A percentile compares a stretch with the other conserved stretches of the same genome.
Conservation (phyloP, 371 early-diverging fungal genomes). For the Neoconidiobolus thromboides region DNA sequence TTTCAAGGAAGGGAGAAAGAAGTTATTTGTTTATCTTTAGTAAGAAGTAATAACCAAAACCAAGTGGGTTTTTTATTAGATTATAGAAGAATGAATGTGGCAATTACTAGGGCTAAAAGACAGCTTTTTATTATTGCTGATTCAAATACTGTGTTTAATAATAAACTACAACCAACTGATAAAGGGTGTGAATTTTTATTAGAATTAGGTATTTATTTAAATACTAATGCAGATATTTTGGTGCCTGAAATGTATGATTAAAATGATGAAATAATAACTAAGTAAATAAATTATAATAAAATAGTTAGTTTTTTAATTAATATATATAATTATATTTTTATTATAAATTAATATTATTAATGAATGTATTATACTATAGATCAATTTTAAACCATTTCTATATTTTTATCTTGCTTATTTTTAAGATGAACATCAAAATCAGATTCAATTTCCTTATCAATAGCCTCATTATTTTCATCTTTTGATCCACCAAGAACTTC, state of each 20-base stretch:
- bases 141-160: slow-evolving; percentile 26
- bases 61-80: slow-evolving; percentile 84
- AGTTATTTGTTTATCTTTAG: slow-evolving; percentile 67
- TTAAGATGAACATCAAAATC: too few relatives aligned
- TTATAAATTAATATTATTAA: too few relatives aligned
- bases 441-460: too few relatives aligned
- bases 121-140: slow-evolving; percentile 79
- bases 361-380: too few relatives aligned
- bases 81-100: slow-evolving; percentile 71
- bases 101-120: slow-evolving; percentile 78
- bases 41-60: slow-evolving; percentile 59
- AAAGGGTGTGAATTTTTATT: background rate
- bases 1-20: slow-evolving; percentile 96
- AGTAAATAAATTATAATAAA: too few relatives aligned
- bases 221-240: background rate
- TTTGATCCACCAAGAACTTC: too few relatives aligned
- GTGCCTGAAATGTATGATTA: slow-evolving; percentile 2
- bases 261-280: too few relatives aligned
- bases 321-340: too few relatives aligned
- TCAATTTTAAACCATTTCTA: too few relatives aligned
- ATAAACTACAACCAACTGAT: background rate
- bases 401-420: too few relatives aligned
- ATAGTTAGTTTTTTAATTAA: too few relatives aligned
- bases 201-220: slow-evolving; percentile 4
- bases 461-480: too few relatives aligned